These are phyloP conservation scores for Fusarium floridanum DNA, from an alignment of 2,329 filamentous ascomycete genomes.

Conservation along the genomic window DNA sequence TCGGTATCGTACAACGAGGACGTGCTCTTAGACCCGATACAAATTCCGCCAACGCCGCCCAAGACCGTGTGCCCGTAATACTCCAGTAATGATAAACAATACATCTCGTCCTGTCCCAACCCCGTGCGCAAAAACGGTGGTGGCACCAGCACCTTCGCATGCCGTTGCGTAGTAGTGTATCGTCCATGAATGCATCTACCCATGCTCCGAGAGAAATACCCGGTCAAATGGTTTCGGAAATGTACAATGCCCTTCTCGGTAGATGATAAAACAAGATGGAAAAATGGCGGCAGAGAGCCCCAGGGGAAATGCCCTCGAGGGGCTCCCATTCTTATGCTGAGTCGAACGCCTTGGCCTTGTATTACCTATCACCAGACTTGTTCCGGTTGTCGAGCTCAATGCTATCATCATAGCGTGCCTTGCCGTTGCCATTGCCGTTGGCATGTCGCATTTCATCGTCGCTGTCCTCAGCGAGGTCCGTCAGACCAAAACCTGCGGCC, in stretches of 20 bases:
- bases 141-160: slow-evolving; percentile 41
- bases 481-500: slow-evolving; percentile 78
- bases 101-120: slow-evolving; percentile 37
- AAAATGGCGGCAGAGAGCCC: slow-evolving; percentile 21
- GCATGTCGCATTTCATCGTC: slow-evolving; percentile 68
- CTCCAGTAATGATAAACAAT: slow-evolving; percentile 45
- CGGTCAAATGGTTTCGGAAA: slow-evolving; percentile 44
- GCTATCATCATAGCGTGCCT: slow-evolving; percentile 55
- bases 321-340: slow-evolving; percentile 36
- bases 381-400: slow-evolving; percentile 67
- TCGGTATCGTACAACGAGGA: slow-evolving; percentile 50
- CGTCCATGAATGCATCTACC: slow-evolving; percentile 40
- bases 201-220: slow-evolving; percentile 36
- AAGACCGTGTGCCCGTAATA: slow-evolving; percentile 46
- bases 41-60: slow-evolving; percentile 47
- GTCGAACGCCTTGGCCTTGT: not conserved
- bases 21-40: slow-evolving; percentile 42
- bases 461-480: slow-evolving; percentile 83
- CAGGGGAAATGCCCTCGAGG: slow-evolving; percentile 4
- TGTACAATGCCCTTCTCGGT: slow-evolving; percentile 44
- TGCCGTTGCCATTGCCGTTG: slow-evolving; percentile 58
- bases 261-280: slow-evolving; percentile 36
- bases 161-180: slow-evolving; percentile 37
- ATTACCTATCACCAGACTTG: slow-evolving; percentile 56
- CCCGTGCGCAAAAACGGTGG: slow-evolving; percentile 33